Evolutionary conservation across 768 basidiomycete species (phyloP).

Genomic region (Dioszegia aurantiaca): DNA sequence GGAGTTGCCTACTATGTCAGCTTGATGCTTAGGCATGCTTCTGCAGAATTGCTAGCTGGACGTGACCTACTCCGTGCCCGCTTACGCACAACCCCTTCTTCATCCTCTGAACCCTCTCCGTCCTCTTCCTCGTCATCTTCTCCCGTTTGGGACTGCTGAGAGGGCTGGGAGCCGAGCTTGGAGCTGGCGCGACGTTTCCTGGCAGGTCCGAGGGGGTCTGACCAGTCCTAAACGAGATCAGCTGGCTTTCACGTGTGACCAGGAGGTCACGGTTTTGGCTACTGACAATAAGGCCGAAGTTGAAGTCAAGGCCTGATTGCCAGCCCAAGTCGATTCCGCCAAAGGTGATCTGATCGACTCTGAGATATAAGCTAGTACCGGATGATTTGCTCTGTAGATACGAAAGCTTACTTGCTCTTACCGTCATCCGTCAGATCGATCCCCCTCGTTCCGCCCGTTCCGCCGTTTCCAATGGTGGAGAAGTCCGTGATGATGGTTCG

Average conservation of each 20-base stretch:
- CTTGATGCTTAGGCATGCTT: no score
- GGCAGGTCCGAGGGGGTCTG: constrained; percentile 20
- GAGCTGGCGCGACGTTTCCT: constrained; percentile 28
- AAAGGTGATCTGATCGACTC: constrained; percentile 41
- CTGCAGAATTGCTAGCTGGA: no score
- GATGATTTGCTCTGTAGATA: not conserved
- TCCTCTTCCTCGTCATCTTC: constrained; percentile 25
- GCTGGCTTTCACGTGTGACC: no score
- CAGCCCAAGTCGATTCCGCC: constrained; percentile 21
- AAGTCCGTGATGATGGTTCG: constrained; percentile 68
- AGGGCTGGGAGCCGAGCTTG: constrained; percentile 23
- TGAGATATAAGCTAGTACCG: constrained; percentile 12
- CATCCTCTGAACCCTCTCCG: constrained; percentile 18
- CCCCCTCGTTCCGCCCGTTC: constrained; percentile 52
- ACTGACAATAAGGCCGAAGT: constrained; percentile 32
- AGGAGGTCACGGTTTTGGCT: no score
- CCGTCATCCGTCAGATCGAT: constrained; percentile 62
- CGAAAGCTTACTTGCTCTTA: constrained; percentile 31
- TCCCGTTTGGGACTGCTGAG: constrained; percentile 18
- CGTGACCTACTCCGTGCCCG: constrained; percentile 4
- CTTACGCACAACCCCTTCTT: constrained; percentile 11
- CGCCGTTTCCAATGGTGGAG: constrained; percentile 55
- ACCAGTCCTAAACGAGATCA: constrained; percentile 33
- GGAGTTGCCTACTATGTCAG: constrained; percentile 1
- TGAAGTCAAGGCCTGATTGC: constrained; percentile 21